Base-by-base conservation (phyloP, 495 filamentous ascomycete genomes). In the Penicillium cosmopolitanum region DNA sequence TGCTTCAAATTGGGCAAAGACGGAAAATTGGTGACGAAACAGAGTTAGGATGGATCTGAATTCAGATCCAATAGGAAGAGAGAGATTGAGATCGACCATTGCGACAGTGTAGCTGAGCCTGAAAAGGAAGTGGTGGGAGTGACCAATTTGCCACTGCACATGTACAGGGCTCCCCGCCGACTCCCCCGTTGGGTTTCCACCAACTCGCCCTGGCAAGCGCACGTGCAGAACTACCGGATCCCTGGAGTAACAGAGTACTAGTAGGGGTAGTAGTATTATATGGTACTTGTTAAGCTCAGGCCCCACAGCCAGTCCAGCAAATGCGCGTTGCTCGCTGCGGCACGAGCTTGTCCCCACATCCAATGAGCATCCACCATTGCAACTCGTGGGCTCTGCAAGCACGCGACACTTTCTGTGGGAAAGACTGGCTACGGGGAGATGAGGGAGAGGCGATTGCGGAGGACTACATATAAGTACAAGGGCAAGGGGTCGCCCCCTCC, bases 351-450 rank as follows among this genome's bases (percentile, higher is more conserved):
- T 25, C 57, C 51, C n/a, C 46, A 18, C 48, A 33, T 56, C 75
- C 69, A 77, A 80, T 74, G 65, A 76, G 23, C 48, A 36, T 11
- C 23, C 43, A 16, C 53, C 3, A 51, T 64, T 62, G 51, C 52
- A 52, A 60, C 75, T 70, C 72, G 74, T 74, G 74, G 71, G 73
- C 71, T 56, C 50, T 53, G 42, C 57, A 74, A 78, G 77, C 77
- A 80, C 77, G 77, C 77, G 77, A 80, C 77, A 80, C 73, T 67
- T 28, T 47, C 36, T 38, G 36, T 10, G 36, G 28, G 28, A 31
- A 6, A 31, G 28, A 31, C 23, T 23, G 23, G 23, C 2, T 21
- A 23, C 23, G 23, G 23, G 23, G 23, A 23, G 23, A 23, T 23
- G 23, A 23, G 23, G 8, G 28, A 9, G 4, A 31, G 28, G 8